Percentiles rank a stretch among this genome's conserved stretches.
Conservation (phyloP, 768 basidiomycete species). For the Rhizopogon vesiculosus region DNA sequence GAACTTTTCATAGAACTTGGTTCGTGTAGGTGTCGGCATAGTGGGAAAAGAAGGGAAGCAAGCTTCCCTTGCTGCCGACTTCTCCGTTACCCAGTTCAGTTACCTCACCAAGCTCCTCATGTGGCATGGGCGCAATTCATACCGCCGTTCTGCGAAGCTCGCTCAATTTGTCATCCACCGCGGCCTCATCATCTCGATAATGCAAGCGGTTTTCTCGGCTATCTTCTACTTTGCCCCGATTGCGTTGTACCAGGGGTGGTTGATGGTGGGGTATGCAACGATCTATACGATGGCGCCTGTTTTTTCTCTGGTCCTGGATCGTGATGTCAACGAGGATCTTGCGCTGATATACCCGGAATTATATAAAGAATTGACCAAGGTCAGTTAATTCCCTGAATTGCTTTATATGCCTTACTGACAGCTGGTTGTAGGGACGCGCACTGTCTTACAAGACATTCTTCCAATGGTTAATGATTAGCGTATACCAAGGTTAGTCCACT, state of each 20-base stretch:
- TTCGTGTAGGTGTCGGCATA: constrained; percentile 78
- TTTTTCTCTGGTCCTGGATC: constrained; percentile 93
- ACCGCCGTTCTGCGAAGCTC: constrained; percentile 95
- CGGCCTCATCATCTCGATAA: constrained; percentile 93
- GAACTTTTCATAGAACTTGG: neutral
- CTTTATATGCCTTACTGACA: neutral
- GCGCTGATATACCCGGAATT: constrained; percentile 95
- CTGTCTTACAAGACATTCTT: constrained; percentile 98
- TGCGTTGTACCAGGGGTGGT: constrained; percentile 96
- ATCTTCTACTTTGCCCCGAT: constrained; percentile 96
- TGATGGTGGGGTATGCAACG: constrained; percentile 95
- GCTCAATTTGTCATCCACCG: constrained; percentile 99
- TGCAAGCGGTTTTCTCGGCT: constrained; percentile 94
- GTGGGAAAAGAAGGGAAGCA: constrained; percentile 99
- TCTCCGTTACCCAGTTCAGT: constrained; percentile 96
- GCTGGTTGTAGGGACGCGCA: constrained; percentile 70
- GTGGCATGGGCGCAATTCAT: constrained; percentile 99
- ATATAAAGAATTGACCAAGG: constrained; percentile 97
- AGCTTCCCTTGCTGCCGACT: constrained; percentile 98
- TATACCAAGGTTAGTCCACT: constrained; percentile 78
- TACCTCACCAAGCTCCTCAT: constrained; percentile 92
- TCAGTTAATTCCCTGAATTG: constrained; percentile 21
- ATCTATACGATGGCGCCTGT: constrained; percentile 98
- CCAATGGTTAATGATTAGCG: constrained; percentile 94
- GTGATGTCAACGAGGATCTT: constrained; percentile 93